Percentiles rank a stretch among this genome's conserved stretches.
phyloP scores from a whole-genome alignment of 345 rosid genomes.

The Pugionium cornutum region DNA sequence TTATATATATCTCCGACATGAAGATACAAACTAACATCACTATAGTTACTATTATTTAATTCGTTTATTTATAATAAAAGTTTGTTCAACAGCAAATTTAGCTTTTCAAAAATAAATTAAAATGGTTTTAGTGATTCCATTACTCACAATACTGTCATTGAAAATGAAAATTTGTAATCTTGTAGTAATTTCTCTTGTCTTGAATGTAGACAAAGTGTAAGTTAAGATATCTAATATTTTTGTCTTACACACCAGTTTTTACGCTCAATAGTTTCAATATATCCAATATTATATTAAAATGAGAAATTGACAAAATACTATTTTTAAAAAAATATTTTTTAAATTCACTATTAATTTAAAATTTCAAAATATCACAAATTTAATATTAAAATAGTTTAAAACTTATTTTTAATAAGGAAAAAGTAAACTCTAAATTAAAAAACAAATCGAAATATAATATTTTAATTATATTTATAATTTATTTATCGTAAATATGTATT shows the following conservation, averaged over 20 bases:
- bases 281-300: too few species aligned
- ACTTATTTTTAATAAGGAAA: too few species aligned
- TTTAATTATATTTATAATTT: too few species aligned
- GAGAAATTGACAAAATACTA: too few species aligned
- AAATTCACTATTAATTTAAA: too few species aligned
- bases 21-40: slow-evolving; percentile 7
- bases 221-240: not conserved
- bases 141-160: too few species aligned
- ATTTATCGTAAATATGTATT: too few species aligned
- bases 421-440: too few species aligned
- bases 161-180: not conserved
- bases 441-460: too few species aligned
- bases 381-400: too few species aligned
- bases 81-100: not conserved
- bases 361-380: too few species aligned
- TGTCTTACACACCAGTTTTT: not conserved
- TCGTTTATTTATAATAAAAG: not conserved
- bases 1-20: slow-evolving; percentile 15
- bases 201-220: not conserved
- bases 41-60: not conserved
- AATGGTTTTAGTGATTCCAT: not conserved
- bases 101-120: not conserved
- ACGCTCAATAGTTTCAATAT: not conserved
- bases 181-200: not conserved
- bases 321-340: too few species aligned